Conservation (phyloP, 2,329 filamentous ascomycete genomes). For the Falciphora oryzae region DNA sequence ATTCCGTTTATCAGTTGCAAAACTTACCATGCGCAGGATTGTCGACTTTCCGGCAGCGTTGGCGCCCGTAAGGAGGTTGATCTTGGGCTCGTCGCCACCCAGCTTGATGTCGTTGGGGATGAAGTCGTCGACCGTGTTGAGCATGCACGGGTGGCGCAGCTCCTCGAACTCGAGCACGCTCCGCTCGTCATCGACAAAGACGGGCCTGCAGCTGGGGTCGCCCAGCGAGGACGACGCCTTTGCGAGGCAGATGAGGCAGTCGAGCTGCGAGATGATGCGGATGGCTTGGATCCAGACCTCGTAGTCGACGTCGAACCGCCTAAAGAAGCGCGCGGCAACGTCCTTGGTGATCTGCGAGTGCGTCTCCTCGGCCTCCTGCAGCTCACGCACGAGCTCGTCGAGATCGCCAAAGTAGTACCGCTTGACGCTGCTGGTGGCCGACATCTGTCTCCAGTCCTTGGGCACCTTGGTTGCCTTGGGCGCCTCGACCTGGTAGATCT, state of each 20-base stretch:
- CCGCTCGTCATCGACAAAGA: slow-evolving; percentile 79
- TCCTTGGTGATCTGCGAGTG: slow-evolving; percentile 89
- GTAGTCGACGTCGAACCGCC: slow-evolving; percentile 84
- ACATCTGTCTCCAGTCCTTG: slow-evolving; percentile 92
- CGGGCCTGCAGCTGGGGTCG: slow-evolving; percentile 79
- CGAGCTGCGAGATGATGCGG: slow-evolving; percentile 82
- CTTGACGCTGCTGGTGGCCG: slow-evolving; percentile 81
- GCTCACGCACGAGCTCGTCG: slow-evolving; percentile 71
- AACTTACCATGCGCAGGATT: slow-evolving; percentile 78
- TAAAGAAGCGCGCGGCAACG: slow-evolving; percentile 75
- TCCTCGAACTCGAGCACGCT: slow-evolving; percentile 89
- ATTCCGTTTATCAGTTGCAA: too few relatives aligned
- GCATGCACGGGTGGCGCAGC: slow-evolving; percentile 90
- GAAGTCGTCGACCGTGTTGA: slow-evolving; percentile 83
- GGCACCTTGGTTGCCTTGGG: slow-evolving; percentile 83
- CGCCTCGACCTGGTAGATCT: slow-evolving; percentile 92
- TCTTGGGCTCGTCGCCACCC: slow-evolving; percentile 74
- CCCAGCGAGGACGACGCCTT: slow-evolving; percentile 81
- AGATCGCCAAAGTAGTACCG: slow-evolving; percentile 90
- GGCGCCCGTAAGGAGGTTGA: slow-evolving; percentile 87
- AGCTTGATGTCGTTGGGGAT: slow-evolving; percentile 92
- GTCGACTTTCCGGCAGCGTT: slow-evolving; percentile 98
- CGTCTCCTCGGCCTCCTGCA: slow-evolving; percentile 91
- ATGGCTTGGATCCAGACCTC: slow-evolving; percentile 82
- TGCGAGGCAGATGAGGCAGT: slow-evolving; percentile 89